Evolutionary conservation across 805 yeast species (phyloP).

Genomic region (Diddensiella transvaalensis): DNA sequence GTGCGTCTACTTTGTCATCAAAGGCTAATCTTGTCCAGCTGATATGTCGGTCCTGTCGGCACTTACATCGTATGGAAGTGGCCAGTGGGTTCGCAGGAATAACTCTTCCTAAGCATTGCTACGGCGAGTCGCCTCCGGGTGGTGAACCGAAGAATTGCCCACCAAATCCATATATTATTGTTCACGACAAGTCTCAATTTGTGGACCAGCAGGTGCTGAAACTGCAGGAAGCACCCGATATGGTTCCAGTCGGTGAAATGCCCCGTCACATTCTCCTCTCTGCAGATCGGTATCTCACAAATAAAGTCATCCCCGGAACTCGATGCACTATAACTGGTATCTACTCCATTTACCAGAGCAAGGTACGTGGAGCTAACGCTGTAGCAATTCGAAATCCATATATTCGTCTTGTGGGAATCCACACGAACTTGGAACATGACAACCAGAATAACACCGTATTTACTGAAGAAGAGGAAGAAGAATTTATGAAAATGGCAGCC

Average conservation of each 20-base stretch:
- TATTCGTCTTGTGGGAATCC: conserved; percentile 79
- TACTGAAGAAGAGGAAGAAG: conserved; percentile 92
- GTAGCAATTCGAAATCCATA: conserved; percentile 95
- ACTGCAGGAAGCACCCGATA: conserved; percentile 95
- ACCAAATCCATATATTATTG: conserved; percentile 85
- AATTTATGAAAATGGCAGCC: conserved; percentile 74
- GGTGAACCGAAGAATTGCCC: conserved; percentile 64
- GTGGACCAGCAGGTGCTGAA: conserved; percentile 93
- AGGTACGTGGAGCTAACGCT: conserved; percentile 46
- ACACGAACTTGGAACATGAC: conserved; percentile 73
- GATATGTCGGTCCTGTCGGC: conserved; percentile 85
- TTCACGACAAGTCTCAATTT: conserved; percentile 90
- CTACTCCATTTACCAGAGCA: conserved; percentile 81
- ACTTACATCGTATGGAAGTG: conserved; percentile 62
- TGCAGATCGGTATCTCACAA: conserved; percentile 85
- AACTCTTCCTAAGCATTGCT: conserved; percentile 64
- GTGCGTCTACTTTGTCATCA: conserved; percentile 83
- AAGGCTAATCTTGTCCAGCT: conserved; percentile 81
- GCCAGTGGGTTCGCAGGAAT: conserved; percentile 69
- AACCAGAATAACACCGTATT: conserved; percentile 58
- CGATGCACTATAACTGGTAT: conserved; percentile 90
- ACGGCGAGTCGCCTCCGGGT: conserved; percentile 47
- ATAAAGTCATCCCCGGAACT: conserved; percentile 91
- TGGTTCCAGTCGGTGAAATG: conserved; percentile 98
- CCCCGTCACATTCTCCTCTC: conserved; percentile 89